A percentile compares a stretch with the other conserved stretches of the same genome.
phyloP scores from a whole-genome alignment of 1,139 yeast genomes.

The Spathaspora sp. region DNA sequence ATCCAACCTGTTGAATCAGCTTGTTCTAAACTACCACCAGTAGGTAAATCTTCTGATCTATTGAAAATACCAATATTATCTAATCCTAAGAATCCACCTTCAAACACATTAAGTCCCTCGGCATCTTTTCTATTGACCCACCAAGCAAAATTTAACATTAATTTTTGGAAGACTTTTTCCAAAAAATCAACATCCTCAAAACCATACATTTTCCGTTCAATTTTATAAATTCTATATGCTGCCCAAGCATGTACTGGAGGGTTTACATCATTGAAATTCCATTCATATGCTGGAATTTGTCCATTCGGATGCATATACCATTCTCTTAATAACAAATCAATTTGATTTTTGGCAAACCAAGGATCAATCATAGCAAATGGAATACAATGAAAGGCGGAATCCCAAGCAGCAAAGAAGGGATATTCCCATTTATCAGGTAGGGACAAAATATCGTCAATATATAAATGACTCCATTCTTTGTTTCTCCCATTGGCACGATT shows the following conservation, averaged over 20 bases:
- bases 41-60: constrained; percentile 91
- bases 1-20: constrained; percentile 99
- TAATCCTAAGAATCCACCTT: constrained; percentile 92
- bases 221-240: constrained; percentile 83
- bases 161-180: constrained; percentile 89
- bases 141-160: constrained; percentile 91
- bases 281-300: constrained; percentile 96
- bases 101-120: constrained; percentile 88
- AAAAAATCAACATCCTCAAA: constrained; percentile 79
- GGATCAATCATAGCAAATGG: constrained; percentile 96
- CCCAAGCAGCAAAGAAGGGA: constrained; percentile 98
- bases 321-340: constrained; percentile 84
- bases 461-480: constrained; percentile 86
- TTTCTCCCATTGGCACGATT: constrained; percentile 84
- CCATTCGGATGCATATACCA: constrained; percentile 99
- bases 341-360: constrained; percentile 86
- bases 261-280: constrained; percentile 95
- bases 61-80: constrained; percentile 95
- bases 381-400: constrained; percentile 92
- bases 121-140: constrained; percentile 95
- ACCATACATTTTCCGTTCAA: constrained; percentile 86
- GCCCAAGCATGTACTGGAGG: constrained; percentile 99
- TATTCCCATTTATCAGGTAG: constrained; percentile 98
- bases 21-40: constrained; percentile 90
- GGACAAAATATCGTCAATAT: constrained; percentile 84